A percentile compares a stretch with the other conserved stretches of the same genome.
These are phyloP conservation scores for Penicillium corylophilum DNA, from an alignment of 2,329 filamentous ascomycete genomes.

Conservation along the genomic window DNA sequence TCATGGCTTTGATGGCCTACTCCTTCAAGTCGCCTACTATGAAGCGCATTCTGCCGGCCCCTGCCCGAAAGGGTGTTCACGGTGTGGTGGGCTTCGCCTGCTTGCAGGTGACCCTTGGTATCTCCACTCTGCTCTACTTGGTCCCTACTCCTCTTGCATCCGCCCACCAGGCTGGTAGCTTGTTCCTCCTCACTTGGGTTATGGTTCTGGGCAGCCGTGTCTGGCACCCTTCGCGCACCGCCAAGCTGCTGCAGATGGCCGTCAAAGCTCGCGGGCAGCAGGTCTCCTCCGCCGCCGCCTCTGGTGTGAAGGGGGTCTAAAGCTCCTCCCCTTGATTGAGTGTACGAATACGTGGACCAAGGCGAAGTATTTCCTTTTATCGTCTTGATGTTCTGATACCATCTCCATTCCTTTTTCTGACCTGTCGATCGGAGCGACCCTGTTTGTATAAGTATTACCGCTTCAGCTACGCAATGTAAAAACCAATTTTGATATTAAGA, in stretches of 20 bases:
- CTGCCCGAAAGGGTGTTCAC: slow-evolving; percentile 67
- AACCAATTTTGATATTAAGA: not conserved
- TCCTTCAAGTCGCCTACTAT: slow-evolving; percentile 66
- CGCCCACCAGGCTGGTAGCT: slow-evolving; percentile 85
- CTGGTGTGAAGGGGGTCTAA: slow-evolving; percentile 22
- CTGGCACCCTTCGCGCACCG: slow-evolving; percentile 67
- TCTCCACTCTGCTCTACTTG: slow-evolving; percentile 88
- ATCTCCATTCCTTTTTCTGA: slow-evolving; percentile 27
- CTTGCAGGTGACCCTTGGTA: slow-evolving; percentile 81
- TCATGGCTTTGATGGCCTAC: slow-evolving; percentile 79
- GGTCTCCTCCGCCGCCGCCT: slow-evolving; percentile 23
- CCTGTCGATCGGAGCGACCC: not conserved
- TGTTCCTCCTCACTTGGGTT: slow-evolving; percentile 80
- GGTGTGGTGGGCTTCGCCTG: slow-evolving; percentile 81
- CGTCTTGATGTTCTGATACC: slow-evolving; percentile 17
- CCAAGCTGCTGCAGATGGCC: slow-evolving; percentile 57
- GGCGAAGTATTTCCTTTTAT: not conserved
- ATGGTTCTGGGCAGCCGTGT: slow-evolving; percentile 76
- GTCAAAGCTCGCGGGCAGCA: slow-evolving; percentile 35
- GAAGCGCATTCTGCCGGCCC: slow-evolving; percentile 55
- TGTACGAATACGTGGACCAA: slow-evolving; percentile 20
- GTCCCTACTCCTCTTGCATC: slow-evolving; percentile 86
- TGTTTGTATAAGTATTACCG: slow-evolving; percentile 24
- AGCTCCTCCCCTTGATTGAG: not conserved
- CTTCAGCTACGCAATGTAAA: slow-evolving; percentile 1